Percentiles rank a stretch among this genome's conserved stretches.
Conservation (phyloP, 139 green algal genomes). For the Chlorella vulgaris region DNA sequence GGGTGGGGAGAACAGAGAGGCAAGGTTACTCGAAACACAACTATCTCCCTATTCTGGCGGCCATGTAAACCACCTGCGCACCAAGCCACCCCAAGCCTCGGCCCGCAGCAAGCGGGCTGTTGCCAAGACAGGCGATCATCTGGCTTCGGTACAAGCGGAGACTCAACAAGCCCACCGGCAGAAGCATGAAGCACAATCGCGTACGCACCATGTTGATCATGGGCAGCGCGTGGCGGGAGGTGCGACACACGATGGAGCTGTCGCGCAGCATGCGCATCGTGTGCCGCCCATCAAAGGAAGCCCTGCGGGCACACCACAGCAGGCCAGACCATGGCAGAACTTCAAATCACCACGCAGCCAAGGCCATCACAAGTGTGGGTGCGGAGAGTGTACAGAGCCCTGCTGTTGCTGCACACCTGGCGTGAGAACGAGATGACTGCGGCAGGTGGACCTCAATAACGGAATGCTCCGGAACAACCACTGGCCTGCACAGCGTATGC, state of each 20-base stretch:
- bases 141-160: not conserved
- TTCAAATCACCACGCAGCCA: not conserved
- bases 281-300: conserved; percentile 80
- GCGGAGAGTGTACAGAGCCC: not conserved
- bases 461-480: conserved; percentile 84
- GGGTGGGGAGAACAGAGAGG: conserved; percentile 62
- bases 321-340: not conserved
- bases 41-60: no score
- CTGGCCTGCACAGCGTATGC: conserved; percentile 48
- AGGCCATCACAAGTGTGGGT: not conserved
- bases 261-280: conserved; percentile 64
- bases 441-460: conserved; percentile 80
- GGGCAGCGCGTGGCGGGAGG: conserved; percentile 75
- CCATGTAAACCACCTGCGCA: not conserved
- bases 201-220: conserved; percentile 71
- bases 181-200: not conserved
- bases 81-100: not conserved
- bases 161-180: not conserved
- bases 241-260: conserved; percentile 67
- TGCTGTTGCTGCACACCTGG: conserved; percentile 31
- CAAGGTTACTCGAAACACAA: conserved; percentile 12
- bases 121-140: not conserved
- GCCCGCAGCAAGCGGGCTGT: not conserved
- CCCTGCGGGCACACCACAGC: conserved; percentile 36
- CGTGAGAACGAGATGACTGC: conserved; percentile 54